phyloP scores from a whole-genome alignment of 768 basidiomycete genomes.

The Tricholoma terreum region DNA sequence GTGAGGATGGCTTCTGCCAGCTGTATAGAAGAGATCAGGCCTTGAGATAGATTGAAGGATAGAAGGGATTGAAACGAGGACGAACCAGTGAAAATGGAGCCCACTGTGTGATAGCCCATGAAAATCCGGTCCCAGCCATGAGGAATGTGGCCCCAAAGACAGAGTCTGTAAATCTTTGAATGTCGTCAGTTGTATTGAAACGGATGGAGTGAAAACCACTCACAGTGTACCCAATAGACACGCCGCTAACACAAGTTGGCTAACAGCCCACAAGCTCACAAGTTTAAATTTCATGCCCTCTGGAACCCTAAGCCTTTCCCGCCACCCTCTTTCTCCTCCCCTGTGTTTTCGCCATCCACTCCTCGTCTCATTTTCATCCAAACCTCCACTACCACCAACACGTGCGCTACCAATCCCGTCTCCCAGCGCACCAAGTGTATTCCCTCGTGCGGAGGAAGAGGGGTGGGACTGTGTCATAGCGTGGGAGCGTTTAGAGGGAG shows the following conservation, averaged over 20 bases:
- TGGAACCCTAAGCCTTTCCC: constrained; percentile 28
- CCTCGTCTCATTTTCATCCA: not conserved
- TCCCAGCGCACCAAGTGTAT: constrained; percentile 7
- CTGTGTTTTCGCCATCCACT: not conserved
- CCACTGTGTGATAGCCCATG: constrained; percentile 94
- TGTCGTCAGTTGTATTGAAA: not conserved
- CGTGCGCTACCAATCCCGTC: constrained; percentile 4
- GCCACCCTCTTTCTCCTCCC: not conserved
- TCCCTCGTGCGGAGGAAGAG: not conserved
- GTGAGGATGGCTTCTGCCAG: constrained; percentile 85
- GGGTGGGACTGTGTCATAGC: not conserved
- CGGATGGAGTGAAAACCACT: constrained; percentile 29
- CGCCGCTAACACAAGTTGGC: constrained; percentile 66
- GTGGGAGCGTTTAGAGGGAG: constrained; percentile 5
- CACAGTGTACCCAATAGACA: constrained; percentile 87
- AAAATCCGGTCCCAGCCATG: constrained; percentile 78
- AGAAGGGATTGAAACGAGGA: constrained; percentile 2
- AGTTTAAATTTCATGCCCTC: constrained; percentile 57
- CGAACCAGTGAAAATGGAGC: constrained; percentile 86
- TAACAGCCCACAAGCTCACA: constrained; percentile 72
- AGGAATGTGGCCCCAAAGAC: constrained; percentile 72
- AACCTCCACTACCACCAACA: not conserved
- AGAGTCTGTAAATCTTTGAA: constrained; percentile 61
- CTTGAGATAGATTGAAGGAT: not conserved
- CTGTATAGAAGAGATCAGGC: constrained; percentile 31